Evolutionary conservation across 768 basidiomycete genomes (phyloP).

Genomic region (Boletus rubropictus): DNA sequence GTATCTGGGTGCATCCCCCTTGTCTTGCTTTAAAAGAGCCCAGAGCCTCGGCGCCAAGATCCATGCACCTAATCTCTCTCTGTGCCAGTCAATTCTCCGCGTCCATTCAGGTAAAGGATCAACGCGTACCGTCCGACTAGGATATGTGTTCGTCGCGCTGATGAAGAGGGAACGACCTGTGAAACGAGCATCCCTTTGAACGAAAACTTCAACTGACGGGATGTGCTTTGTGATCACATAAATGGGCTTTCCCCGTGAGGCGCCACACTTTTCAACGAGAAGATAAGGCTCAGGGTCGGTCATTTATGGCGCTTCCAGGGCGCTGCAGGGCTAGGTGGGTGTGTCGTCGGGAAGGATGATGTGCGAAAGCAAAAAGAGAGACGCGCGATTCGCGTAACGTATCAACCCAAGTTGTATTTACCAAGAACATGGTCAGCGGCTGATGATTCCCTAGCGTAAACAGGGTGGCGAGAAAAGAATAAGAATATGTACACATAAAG

Average conservation of each 20-base stretch:
- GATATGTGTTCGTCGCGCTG: conserved; percentile 31
- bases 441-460: conserved; percentile 24
- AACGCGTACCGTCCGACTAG: conserved; percentile 30
- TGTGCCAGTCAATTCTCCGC: conserved; percentile 16
- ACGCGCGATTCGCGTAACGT: conserved; percentile 22
- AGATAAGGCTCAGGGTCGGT: conserved; percentile 32
- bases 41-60: conserved; percentile 35
- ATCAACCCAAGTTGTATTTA: conserved; percentile 28
- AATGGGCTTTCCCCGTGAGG: conserved; percentile 38
- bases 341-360: conserved; percentile 14
- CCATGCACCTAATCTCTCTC: conserved; percentile 42
- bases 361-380: conserved; percentile 24
- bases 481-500: conserved; percentile 31
- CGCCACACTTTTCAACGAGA: conserved; percentile 38
- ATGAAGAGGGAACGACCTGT: conserved; percentile 5
- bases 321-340: conserved; percentile 5
- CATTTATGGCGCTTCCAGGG: conserved; percentile 17
- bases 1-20: conserved; percentile 39
- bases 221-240: conserved; percentile 39
- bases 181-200: conserved; percentile 12
- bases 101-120: background rate
- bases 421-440: conserved; percentile 24
- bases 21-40: conserved; percentile 38
- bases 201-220: conserved; percentile 31
- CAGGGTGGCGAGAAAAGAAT: conserved; percentile 23